Base-by-base conservation (phyloP, 495 filamentous ascomycete species). In the Trichoderma gamsii region DNA sequence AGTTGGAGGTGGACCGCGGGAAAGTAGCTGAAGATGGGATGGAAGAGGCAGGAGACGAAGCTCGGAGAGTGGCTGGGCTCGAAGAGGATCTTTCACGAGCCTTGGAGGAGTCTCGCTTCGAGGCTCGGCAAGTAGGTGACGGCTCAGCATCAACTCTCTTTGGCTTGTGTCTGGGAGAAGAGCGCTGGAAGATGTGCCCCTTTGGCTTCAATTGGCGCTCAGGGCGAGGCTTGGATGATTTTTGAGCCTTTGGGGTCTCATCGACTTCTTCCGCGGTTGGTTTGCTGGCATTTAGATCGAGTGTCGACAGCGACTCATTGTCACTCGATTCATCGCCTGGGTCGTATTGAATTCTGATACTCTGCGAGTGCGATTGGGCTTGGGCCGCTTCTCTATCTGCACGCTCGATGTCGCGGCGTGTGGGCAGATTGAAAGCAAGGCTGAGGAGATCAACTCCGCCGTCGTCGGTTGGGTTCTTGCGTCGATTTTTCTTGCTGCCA, bases 11-110 rank as follows among this genome's bases (percentile, higher is more conserved):
- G 23, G 23, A 9, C 23, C 52, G 23, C 8, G 52, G 52, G 13
- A 61, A 61, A 27, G 52, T 61, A n/a, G 52, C 52, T n/a, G 52
- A 61, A 61, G 52, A 9, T 29, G 52, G 52, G 52, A 61, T 61
- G 52, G 52, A 27, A 29, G n/a, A 61, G 23, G 52, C 23, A 13
- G 23, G 52, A 15, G 23, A 9, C 0, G 23, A 13, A 61, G 25
- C 25, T 29, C 52, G 9, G 8, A 32, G 9, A 27, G 52, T 13
- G 23, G 52, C 52, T 61, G 52, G 52, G 52, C 52, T 61, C n/a
- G 52, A 61, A 7, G 23, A 61, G 0, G 52, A 27, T n/a, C 52
- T 61, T 23, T 32, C 52, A 12, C 52, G 52, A 61, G 52, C 23
- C 52, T 61, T 61, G 52, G 52, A 52, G 2, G 49, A 61, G 21